Evolutionary conservation across 2,329 filamentous ascomycete species (phyloP), one percentile per base, ranked within the genome.

Genomic region (Aureobasidium sp.): DNA sequence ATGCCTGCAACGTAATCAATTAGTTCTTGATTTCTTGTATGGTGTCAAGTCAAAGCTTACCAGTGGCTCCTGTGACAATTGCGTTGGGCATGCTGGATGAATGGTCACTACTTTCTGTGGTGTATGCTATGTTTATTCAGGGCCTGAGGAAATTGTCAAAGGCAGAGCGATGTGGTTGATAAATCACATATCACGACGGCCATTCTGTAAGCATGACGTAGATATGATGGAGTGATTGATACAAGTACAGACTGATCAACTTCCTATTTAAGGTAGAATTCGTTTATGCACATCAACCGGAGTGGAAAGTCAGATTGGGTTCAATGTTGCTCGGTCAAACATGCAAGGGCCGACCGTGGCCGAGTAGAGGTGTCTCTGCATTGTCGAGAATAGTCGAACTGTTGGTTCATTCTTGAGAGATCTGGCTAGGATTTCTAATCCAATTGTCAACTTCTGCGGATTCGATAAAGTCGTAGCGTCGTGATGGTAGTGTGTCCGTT

Each of bases 1-100:
- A 77, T 76, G 61, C 75, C 74, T 76, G 53, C n/a, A 8, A 39
- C 17, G 2, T 24, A 24, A 31, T 31, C 22, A 4, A 35, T 35
- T 11, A 35, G 37, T 27, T 8, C 24, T 24, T 24, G 24, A 24
- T 24, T 24, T 24, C 4, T 2, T 24, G 24, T 24, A 24, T 24
- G 24, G 24, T 24, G 24, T 4, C 24, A 24, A 24, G 24, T 24
- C 24, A 24, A 24, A 24, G 24, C 19, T 33, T 56, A 68, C 69
- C 69, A 27, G 71, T 72, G 17, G 71, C 71, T 27, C 70, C 70
- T 12, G 69, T 69, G 40, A 72, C 69, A 42, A 73, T 70, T 47
- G 70, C 70, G 53, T 67, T 67, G 59, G 70, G 66, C 70, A 72
- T 72, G 52, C n/a, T 42, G n/a, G 9, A 53, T 6, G 15, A 29